A percentile compares a stretch with the other conserved stretches of the same genome.
These are phyloP conservation scores for Leccinum fallax DNA, from an alignment of 1,284 basidiomycete species.

Conservation along the genomic window DNA sequence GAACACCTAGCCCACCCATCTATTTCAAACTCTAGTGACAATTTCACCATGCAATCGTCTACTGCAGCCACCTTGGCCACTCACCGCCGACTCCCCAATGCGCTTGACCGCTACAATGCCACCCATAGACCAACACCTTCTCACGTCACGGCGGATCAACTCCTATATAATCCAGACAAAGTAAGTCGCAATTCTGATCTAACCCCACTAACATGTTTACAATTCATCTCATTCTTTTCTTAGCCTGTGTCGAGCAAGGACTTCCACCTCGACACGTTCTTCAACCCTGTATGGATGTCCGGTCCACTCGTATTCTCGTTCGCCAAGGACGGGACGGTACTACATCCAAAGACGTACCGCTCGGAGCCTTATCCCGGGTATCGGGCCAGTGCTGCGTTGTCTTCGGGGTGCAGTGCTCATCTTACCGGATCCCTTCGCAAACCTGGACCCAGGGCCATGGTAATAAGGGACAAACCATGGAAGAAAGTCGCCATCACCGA, in stretches of 20 bases:
- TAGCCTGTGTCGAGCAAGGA: slow-evolving; percentile 4
- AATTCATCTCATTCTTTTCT: not conserved
- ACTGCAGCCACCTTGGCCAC: not conserved
- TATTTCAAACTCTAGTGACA: not conserved
- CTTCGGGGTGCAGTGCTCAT: not conserved
- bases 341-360: slow-evolving; percentile 9
- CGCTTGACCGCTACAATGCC: too few relatives aligned
- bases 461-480: slow-evolving; percentile 26
- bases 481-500: slow-evolving; percentile 34
- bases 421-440: not conserved
- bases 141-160: not conserved
- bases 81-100: not conserved
- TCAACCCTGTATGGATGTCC: slow-evolving; percentile 28
- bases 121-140: not conserved
- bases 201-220: not conserved
- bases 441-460: not conserved
- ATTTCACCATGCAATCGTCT: slow-evolving; percentile 7
- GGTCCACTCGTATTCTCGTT: slow-evolving; percentile 24
- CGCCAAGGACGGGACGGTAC: slow-evolving; percentile 12
- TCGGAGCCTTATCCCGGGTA: slow-evolving; percentile 13
- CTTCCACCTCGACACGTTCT: slow-evolving; percentile 23
- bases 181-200: not conserved
- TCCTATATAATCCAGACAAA: not conserved
- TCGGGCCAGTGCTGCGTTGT: not conserved
- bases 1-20: not conserved